Evolutionary conservation across 1,284 basidiomycete genomes (phyloP), one percentile per base, ranked within the genome.

Genomic region (Kwoniella shivajii): DNA sequence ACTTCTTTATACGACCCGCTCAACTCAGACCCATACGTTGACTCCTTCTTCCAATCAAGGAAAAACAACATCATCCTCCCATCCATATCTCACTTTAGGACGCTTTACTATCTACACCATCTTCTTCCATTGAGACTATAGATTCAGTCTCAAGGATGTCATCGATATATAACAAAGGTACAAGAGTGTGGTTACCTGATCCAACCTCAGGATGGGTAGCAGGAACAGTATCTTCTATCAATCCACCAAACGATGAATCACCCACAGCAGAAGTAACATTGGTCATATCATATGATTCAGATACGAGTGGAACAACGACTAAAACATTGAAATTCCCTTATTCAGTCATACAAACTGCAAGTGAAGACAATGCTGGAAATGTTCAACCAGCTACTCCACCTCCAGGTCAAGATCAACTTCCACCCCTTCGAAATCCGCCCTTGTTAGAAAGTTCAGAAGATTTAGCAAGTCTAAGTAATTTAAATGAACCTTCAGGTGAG

Each of bases 401-500:
- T 0, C 55, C 64, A n/a, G 69, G 72, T 2, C 64, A 69, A 37
- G 67, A 71, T 51, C 62, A 73, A 49, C 83, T 98, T 20, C 96
- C 96, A 43, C 95, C 94, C 42, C 81, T 99, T 68, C 88, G 95
- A 65, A 99, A 99, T 78, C 96, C 96, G 24, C 96, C 95, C 36
- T 81, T 97, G 54, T 82, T 99, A 59, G 95, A 99, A 81, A 93
- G 92, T 27, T 92, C 93, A 36, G 95, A 99, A 80, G 95, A 99
- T 82, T 83, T 99, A 72, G 95, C 96, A 46, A 96, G 93, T 59
- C 84, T 99, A 71, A 96, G 92, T 56, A 94, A 99, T 81, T 83
- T 99, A 67, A 99, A 99, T 73, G 96, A 99, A 77, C 95, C 95
- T 45, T 92, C 90, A 71, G 94, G 93, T 94, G 65, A 59, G 84